A percentile compares a stretch with the other conserved stretches of the same genome.
Conservation (phyloP, 106 monocot species). For the Gastrodia elata region DNA sequence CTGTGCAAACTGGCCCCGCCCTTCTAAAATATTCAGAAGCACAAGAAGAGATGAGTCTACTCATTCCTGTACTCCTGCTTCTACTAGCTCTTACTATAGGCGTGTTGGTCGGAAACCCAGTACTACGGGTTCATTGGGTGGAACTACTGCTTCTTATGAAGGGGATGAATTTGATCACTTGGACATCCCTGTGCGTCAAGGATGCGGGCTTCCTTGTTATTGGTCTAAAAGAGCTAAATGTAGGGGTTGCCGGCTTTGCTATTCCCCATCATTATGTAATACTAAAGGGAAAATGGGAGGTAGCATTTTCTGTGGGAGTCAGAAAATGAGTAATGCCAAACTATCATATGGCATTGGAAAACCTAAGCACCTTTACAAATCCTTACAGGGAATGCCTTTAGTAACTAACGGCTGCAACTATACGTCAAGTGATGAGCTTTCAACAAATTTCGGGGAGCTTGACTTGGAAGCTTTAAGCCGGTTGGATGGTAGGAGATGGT, state of each 20-base stretch:
- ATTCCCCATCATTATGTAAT: constrained; percentile 80
- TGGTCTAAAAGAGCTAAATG: constrained; percentile 52
- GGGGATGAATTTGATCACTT: constrained; percentile 56
- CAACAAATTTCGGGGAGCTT: constrained; percentile 76
- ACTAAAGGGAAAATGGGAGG: constrained; percentile 59
- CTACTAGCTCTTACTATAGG: constrained; percentile 64
- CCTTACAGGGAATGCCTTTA: constrained; percentile 46
- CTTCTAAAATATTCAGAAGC: constrained; percentile 51
- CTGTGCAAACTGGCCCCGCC: constrained; percentile 54
- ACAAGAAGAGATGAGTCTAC: constrained; percentile 60
- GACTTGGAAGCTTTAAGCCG: constrained; percentile 78
- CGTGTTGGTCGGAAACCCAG: constrained; percentile 29
- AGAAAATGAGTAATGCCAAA: constrained; percentile 31
- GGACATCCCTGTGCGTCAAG: constrained; percentile 39
- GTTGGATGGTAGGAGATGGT: constrained; percentile 86
- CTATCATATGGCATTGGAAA: constrained; percentile 28
- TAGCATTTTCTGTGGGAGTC: constrained; percentile 54
- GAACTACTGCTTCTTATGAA: constrained; percentile 43
- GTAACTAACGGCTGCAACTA: constrained; percentile 40
- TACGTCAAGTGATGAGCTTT: constrained; percentile 57
- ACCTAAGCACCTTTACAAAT: constrained; percentile 27
- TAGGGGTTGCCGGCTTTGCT: constrained; percentile 36
- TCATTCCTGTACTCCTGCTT: constrained; percentile 70
- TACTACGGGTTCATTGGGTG: constrained; percentile 53
- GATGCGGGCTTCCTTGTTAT: constrained; percentile 67